These are phyloP conservation scores for Fusarium devonianum DNA, from an alignment of 2,329 filamentous ascomycete species.

Conservation along the genomic window DNA sequence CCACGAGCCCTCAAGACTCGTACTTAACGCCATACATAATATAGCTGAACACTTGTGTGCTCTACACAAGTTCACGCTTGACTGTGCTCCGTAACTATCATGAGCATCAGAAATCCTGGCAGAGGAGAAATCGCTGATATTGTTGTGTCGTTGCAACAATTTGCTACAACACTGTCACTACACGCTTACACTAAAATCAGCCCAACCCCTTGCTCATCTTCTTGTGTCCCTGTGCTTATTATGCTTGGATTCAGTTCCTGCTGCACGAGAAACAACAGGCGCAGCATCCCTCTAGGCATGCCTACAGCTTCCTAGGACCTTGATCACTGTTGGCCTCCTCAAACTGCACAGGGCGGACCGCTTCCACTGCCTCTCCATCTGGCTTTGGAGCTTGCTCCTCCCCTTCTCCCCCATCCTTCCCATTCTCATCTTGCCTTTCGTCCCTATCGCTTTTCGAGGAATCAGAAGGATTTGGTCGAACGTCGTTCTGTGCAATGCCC, in stretches of 20 bases:
- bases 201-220: too few species aligned
- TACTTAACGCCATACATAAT: too few species aligned
- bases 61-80: too few species aligned
- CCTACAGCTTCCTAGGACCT: slow-evolving; percentile 2
- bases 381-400: neutral
- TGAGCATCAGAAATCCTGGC: too few species aligned
- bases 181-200: neutral
- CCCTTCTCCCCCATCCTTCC: too few species aligned
- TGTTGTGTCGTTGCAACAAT: too few species aligned
- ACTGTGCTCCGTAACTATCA: too few species aligned
- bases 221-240: too few species aligned
- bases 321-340: neutral
- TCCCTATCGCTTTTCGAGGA: neutral
- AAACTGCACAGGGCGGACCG: neutral
- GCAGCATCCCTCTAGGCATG: slow-evolving; percentile 2
- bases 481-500: neutral
- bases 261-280: neutral
- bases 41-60: too few species aligned
- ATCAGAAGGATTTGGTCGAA: neutral
- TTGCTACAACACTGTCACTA: too few species aligned
- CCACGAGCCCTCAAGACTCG: too few species aligned
- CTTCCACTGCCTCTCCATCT: neutral
- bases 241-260: neutral
- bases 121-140: too few species aligned
- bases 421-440: neutral